Evolutionary conservation across 2,329 filamentous ascomycete species (phyloP).

Genomic region (Pseudogymnoascus sp.): DNA sequence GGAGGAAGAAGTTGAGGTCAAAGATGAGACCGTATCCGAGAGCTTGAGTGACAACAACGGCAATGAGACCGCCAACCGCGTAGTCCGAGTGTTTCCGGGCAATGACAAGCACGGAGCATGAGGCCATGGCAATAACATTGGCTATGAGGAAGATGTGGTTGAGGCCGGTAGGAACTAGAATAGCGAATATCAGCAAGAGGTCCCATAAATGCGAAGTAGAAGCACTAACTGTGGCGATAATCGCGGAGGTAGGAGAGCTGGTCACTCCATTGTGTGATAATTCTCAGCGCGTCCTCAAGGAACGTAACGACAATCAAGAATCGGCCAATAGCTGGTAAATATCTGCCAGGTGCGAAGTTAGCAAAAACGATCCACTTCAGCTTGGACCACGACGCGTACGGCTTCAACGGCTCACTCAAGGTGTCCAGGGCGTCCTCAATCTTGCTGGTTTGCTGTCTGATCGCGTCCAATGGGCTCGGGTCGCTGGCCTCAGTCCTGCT

Average conservation of each 20-base stretch:
- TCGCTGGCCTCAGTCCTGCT: slow-evolving; percentile 27
- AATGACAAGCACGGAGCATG: slow-evolving; percentile 80
- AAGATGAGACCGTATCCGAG: slow-evolving; percentile 97
- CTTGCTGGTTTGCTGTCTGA: slow-evolving; percentile 94
- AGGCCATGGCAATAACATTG: slow-evolving; percentile 82
- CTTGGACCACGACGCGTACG: slow-evolving; percentile 50
- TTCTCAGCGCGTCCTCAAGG: slow-evolving; percentile 89
- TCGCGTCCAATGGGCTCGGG: slow-evolving; percentile 59
- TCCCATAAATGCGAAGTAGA: slow-evolving; percentile 7
- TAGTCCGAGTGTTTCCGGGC: slow-evolving; percentile 86
- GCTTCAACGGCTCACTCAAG: slow-evolving; percentile 83
- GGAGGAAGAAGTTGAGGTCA: slow-evolving; percentile 99
- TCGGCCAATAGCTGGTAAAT: slow-evolving; percentile 88
- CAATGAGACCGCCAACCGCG: slow-evolving; percentile 82
- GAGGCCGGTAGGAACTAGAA: slow-evolving; percentile 70
- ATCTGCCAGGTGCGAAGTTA: slow-evolving; percentile 44
- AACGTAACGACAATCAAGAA: slow-evolving; percentile 98
- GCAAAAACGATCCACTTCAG: slow-evolving; percentile 9
- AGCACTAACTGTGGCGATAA: slow-evolving; percentile 76
- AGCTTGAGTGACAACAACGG: slow-evolving; percentile 84
- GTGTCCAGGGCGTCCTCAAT: slow-evolving; percentile 91
- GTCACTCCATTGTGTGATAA: slow-evolving; percentile 94
- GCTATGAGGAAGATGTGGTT: slow-evolving; percentile 87
- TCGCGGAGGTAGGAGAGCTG: slow-evolving; percentile 89
- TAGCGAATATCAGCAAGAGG: slow-evolving; percentile 13